Evolutionary conservation across 2,329 filamentous ascomycete species (phyloP), one percentile per base, ranked within the genome.

Genomic region (Fusarium abutilonis): DNA sequence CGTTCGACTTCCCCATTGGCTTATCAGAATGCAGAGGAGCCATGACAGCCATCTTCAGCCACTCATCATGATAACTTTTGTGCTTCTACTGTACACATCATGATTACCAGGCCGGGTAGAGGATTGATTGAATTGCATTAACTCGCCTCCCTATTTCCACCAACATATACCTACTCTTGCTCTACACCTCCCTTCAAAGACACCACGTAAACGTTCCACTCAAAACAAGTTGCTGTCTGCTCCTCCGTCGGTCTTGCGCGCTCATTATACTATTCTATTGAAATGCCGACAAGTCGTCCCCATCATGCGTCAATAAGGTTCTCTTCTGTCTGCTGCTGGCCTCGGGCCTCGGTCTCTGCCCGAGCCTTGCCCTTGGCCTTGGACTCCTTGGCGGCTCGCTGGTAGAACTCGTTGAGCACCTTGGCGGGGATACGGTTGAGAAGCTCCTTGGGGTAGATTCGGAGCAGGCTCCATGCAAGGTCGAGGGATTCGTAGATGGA

Each of bases 391-490:
- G 83, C 80, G 53, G 86, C 85, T 68, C 90, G 83, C 74, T 89
- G 86, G 78, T 94, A 95, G 81, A 87, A 95, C 77, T 94, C 91
- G 72, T 93, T 89, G 71, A 95, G 85, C 39, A 92, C 76, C 82
- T 93, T 92, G 81, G 87, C 87, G 57, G 91, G 91, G 73, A 95
- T 93, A 80, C 96, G 92, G 83, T 99, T 99, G 71, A 99, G 90
- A 70, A 97, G 82, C 73, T 99, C 95, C 87, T 96, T 97, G 78
- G 94, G 94, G 84, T 94, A 99, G 78, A 99, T 97, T 68, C 95
- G 89, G 68, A 99, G 88, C 77, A 99, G 80, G 74, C 92, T 94
- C 95, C 95, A 99, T 38, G 95, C 96, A 71, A 96, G 86, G 72
- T 99, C 96, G 62, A 99, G 86, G 41, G 92, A 96, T 78, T 99